A percentile compares a stretch with the other conserved stretches of the same genome.
Evolutionary conservation across 352 stramenopile species (phyloP).

Genomic region (Globisporangium orthogonon): DNA sequence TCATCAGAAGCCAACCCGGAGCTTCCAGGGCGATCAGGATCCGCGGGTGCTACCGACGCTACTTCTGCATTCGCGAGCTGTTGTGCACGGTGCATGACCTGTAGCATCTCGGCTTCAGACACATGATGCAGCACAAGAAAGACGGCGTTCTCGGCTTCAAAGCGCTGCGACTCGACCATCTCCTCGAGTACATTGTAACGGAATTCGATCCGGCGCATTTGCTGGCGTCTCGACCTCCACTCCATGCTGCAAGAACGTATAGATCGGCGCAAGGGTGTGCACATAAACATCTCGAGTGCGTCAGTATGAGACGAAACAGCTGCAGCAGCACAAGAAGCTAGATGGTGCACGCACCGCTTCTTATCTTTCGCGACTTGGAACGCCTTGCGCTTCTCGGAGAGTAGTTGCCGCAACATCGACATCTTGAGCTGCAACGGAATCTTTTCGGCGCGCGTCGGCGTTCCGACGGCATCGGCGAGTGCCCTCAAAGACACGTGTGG

Average conservation of each 20-base stretch:
- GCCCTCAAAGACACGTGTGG: constrained; percentile 5
- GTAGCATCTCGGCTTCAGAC: constrained; percentile 52
- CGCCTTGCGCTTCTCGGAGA: constrained; percentile 53
- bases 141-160: constrained; percentile 51
- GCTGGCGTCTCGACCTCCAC: constrained; percentile 39
- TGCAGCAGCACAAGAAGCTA: not conserved
- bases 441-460: constrained; percentile 23
- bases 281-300: no score
- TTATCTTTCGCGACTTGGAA: constrained; percentile 37
- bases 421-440: constrained; percentile 50
- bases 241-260: constrained; percentile 19
- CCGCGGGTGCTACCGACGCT: not conserved
- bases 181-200: constrained; percentile 70
- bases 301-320: not conserved
- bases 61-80: constrained; percentile 7
- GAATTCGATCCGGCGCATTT: constrained; percentile 51
- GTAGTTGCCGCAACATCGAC: constrained; percentile 36
- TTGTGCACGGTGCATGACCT: constrained; percentile 42
- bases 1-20: not conserved
- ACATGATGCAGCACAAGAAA: constrained; percentile 65
- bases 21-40: not conserved
- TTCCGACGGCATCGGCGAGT: not conserved
- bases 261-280: no score
- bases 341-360: constrained; percentile 15
- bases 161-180: constrained; percentile 48